Conservation (phyloP, 345 rosid species). For the Citrus maxima region DNA sequence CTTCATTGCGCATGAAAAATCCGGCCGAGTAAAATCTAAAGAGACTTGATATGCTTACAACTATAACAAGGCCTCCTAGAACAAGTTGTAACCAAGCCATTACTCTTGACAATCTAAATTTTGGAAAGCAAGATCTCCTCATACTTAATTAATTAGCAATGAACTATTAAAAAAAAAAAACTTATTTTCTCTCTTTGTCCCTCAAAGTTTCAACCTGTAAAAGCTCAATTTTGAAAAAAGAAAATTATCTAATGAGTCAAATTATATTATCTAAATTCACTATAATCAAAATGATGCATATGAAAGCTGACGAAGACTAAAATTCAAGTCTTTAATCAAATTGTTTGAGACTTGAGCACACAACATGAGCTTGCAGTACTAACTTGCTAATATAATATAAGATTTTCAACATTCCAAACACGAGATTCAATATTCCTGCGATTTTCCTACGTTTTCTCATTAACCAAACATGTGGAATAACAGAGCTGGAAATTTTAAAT, state of each 20-base stretch:
- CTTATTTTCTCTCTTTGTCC: not conserved
- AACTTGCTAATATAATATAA: not conserved
- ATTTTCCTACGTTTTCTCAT: constrained; percentile 9
- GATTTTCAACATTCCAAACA: not conserved
- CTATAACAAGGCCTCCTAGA: constrained; percentile 58
- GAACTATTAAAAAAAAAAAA: not conserved
- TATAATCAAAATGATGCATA: not conserved
- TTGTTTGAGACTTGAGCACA: not conserved
- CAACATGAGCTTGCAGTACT: not conserved
- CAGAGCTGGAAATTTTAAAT: not conserved
- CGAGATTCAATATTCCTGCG: not conserved
- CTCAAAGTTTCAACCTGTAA: constrained; percentile 19
- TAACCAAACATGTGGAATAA: constrained; percentile 10
- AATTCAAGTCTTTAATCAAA: not conserved
- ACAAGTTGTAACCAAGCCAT: constrained; percentile 63
- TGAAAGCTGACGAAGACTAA: not conserved
- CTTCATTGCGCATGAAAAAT: constrained; percentile 61
- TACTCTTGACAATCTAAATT: constrained; percentile 46
- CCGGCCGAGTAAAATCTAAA: constrained; percentile 65
- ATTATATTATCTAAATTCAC: not conserved
- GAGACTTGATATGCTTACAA: constrained; percentile 65
- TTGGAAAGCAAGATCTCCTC: constrained; percentile 50
- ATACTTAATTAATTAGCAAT: constrained; percentile 22
- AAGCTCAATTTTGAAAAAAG: not conserved
- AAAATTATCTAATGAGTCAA: not conserved